Percentiles rank a stretch among this genome's conserved stretches.
These are phyloP conservation scores for Peronospora belbahrii DNA, from an alignment of 352 stramenopile genomes.

Conservation along the genomic window DNA sequence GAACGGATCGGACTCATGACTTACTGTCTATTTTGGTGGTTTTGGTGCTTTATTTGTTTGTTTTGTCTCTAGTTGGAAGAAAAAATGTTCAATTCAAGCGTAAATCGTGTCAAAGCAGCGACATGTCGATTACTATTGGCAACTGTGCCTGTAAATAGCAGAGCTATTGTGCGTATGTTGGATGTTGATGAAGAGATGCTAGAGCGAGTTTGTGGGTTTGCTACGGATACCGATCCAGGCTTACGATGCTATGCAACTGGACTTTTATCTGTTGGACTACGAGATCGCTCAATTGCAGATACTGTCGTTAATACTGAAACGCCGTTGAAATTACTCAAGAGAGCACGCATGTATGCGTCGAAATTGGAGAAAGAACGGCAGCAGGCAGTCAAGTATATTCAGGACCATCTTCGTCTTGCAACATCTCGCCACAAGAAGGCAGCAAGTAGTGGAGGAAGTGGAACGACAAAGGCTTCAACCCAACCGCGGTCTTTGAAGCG, in stretches of 20 bases:
- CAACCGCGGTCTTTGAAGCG: slow-evolving; percentile 33
- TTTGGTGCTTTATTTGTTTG: too few species aligned
- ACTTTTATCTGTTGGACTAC: slow-evolving; percentile 59
- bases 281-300: slow-evolving; percentile 74
- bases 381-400: slow-evolving; percentile 72
- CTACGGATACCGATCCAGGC: slow-evolving; percentile 39
- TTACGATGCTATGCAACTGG: slow-evolving; percentile 74
- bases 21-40: too few species aligned
- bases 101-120: slow-evolving; percentile 54
- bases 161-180: slow-evolving; percentile 63
- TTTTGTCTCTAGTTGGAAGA: slow-evolving; percentile 50
- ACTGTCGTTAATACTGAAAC: slow-evolving; percentile 80
- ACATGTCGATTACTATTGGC: slow-evolving; percentile 68
- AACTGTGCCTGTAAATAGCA: slow-evolving; percentile 61
- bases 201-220: slow-evolving; percentile 62
- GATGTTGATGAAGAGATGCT: slow-evolving; percentile 73
- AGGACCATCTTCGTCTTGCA: slow-evolving; percentile 44
- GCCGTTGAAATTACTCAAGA: slow-evolving; percentile 60
- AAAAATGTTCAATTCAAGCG: slow-evolving; percentile 54
- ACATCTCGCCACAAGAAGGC: slow-evolving; percentile 30
- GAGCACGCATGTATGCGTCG: slow-evolving; percentile 64
- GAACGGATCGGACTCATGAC: too few species aligned
- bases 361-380: slow-evolving; percentile 66
- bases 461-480: slow-evolving; percentile 9
- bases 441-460: slow-evolving; percentile 6